Evolutionary conservation across 176 grass and related monocot genomes (phyloP), one percentile per base, ranked within the genome.

Genomic region (Cymbopogon citratus): DNA sequence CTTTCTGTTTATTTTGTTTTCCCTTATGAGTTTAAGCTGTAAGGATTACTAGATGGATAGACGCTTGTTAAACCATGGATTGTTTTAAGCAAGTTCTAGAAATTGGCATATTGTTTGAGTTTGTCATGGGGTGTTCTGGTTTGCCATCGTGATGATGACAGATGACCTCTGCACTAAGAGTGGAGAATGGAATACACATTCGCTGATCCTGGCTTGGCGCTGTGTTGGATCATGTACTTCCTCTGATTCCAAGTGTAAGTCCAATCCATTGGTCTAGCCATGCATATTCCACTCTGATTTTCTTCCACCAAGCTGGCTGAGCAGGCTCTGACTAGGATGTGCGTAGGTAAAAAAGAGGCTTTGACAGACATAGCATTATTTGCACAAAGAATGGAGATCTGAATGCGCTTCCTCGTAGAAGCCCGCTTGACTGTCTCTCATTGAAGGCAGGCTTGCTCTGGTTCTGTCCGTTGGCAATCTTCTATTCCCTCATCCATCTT

Each of bases 381-480:
- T 72, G 38, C 80, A 81, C 24, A 9, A 61, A 77, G 73, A 87
- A 77, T 12, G 64, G 85, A 82, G 64, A 87, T 87, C 64, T 77
- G 52, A 82, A 54, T 63, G 26, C 31, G n/a, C 4, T 73, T 73
- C 41, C 16, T 25, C 31, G 76, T 85, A 0, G 84, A 73, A 85
- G 83, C 83, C 54, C 6, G 29, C 66, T 79, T 72, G 54, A 44
- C n/a, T n/a, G n/a, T n/a, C n/a, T n/a, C n/a, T n/a, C n/a, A n/a
- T n/a, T n/a, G n/a, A n/a, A n/a, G n/a, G n/a, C n/a, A n/a, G n/a
- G n/a, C n/a, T n/a, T n/a, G n/a, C n/a, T n/a, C n/a, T n/a, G n/a
- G n/a, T n/a, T n/a, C n/a, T n/a, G n/a, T n/a, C n/a, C n/a, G n/a
- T n/a, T n/a, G n/a, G n/a, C n/a, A n/a, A n/a, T n/a, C n/a, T n/a